These are phyloP conservation scores for Hypoxylon sp. DNA, from an alignment of 2,329 filamentous ascomycete species.

Conservation along the genomic window DNA sequence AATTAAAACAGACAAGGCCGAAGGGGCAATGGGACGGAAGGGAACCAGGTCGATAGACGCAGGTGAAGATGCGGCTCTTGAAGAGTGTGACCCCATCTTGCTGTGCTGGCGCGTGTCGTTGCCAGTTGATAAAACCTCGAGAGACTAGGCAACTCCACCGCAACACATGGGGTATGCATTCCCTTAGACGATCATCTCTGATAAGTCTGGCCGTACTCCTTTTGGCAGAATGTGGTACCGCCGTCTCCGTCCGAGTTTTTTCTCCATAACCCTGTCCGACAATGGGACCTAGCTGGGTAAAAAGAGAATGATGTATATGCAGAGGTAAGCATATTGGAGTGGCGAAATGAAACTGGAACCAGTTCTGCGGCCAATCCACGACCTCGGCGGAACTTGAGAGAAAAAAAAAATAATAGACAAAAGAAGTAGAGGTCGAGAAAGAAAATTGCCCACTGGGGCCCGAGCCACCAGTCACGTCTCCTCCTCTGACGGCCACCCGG, in stretches of 20 bases:
- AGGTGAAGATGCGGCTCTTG: constrained; percentile 77
- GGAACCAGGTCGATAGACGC: constrained; percentile 68
- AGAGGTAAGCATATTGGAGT: constrained; percentile 60
- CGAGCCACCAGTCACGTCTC: constrained; percentile 48
- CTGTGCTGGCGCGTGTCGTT: constrained; percentile 91
- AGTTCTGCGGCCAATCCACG: constrained; percentile 58
- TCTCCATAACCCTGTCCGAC: constrained; percentile 53
- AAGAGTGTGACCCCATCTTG: constrained; percentile 78
- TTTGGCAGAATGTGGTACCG: constrained; percentile 54
- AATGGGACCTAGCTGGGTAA: constrained; percentile 53
- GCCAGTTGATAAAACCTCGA: constrained; percentile 82
- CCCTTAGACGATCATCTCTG: constrained; percentile 65
- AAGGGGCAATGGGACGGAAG: constrained; percentile 53
- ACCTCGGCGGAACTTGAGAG: constrained; percentile 52
- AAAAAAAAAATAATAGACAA: constrained; percentile 40
- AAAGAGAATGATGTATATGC: constrained; percentile 56
- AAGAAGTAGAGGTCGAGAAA: constrained; percentile 24
- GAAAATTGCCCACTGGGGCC: constrained; percentile 46
- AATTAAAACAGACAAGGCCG: constrained; percentile 56
- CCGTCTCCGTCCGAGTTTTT: constrained; percentile 49
- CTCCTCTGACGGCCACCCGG: constrained; percentile 22
- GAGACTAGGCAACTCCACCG: constrained; percentile 75
- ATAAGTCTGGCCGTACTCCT: constrained; percentile 58
- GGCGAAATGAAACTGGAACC: constrained; percentile 61
- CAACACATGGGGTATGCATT: constrained; percentile 67